Percentiles rank a stretch among this genome's conserved stretches.
Conservation (phyloP, 2,329 filamentous ascomycete species). For the Dothideomycetes sp. region DNA sequence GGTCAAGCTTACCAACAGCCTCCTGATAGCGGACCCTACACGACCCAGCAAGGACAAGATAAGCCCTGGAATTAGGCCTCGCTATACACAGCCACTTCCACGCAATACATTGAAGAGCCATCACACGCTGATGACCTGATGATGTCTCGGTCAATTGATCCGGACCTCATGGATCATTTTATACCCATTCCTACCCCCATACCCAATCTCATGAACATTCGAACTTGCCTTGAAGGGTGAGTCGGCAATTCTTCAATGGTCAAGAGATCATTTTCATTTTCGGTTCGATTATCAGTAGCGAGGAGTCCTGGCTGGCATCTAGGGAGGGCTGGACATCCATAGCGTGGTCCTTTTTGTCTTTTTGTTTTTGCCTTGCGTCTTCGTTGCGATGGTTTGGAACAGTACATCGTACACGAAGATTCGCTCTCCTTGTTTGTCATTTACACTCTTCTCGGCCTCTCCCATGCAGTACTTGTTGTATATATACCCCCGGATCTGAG, state of each 20-base stretch:
- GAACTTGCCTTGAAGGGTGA: neutral
- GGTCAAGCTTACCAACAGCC: neutral
- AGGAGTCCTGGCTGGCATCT: constrained; percentile 11
- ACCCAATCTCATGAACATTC: neutral
- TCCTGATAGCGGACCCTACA: neutral
- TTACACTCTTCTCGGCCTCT: too few relatives aligned
- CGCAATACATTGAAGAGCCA: neutral
- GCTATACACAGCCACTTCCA: too few relatives aligned
- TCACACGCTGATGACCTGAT: neutral
- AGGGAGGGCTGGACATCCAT: constrained; percentile 9
- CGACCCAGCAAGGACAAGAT: neutral
- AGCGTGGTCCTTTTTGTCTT: constrained; percentile 8
- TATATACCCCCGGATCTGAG: too few relatives aligned
- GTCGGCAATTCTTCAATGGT: too few relatives aligned
- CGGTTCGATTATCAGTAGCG: constrained; percentile 10
- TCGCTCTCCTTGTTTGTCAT: too few relatives aligned
- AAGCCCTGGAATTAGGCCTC: too few relatives aligned
- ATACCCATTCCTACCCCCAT: neutral
- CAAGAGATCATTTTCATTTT: neutral
- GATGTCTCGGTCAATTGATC: neutral
- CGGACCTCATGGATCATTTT: neutral
- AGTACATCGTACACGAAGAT: too few relatives aligned
- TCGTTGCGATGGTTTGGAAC: constrained; percentile 5
- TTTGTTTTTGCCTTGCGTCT: constrained; percentile 2
- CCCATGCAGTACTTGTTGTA: too few relatives aligned